A percentile compares a stretch with the other conserved stretches of the same genome.
Evolutionary conservation across 176 grass and related monocot genomes (phyloP).

Genomic region (Raddia guianensis): DNA sequence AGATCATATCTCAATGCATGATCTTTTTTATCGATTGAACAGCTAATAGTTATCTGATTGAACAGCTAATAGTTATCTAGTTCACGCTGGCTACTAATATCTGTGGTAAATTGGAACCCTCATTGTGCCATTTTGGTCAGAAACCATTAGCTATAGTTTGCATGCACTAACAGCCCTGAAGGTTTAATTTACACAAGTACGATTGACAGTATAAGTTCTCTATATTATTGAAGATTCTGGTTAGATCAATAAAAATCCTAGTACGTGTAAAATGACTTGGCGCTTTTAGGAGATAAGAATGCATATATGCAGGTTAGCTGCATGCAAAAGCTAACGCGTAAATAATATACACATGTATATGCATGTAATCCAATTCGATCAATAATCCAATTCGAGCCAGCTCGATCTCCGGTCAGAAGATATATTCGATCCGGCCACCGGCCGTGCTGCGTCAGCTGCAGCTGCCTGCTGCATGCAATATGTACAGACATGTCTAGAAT

Average conservation of each 20-base stretch:
- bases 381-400: not conserved
- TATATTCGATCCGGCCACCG: not conserved
- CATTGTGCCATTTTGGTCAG: not conserved
- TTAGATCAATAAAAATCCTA: too few species aligned
- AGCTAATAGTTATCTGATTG: too few species aligned
- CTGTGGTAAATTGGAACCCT: not conserved
- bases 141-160: not conserved
- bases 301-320: not conserved
- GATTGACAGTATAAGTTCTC: too few species aligned
- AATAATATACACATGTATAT: not conserved
- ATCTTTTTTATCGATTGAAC: not conserved
- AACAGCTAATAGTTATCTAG: not conserved
- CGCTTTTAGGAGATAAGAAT: not conserved
- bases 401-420: not conserved
- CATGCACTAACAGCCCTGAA: too few species aligned
- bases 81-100: not conserved
- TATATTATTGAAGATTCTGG: too few species aligned
- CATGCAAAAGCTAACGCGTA: not conserved
- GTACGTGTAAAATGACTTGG: too few species aligned
- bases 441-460: not conserved
- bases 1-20: not conserved
- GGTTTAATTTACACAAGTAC: too few species aligned
- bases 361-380: not conserved
- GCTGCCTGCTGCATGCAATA: not conserved
- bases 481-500: too few species aligned